A percentile compares a stretch with the other conserved stretches of the same genome.
Evolutionary conservation across 73 alveolate genomes (phyloP).

Genomic region (Tetrahymena malaccensis): DNA sequence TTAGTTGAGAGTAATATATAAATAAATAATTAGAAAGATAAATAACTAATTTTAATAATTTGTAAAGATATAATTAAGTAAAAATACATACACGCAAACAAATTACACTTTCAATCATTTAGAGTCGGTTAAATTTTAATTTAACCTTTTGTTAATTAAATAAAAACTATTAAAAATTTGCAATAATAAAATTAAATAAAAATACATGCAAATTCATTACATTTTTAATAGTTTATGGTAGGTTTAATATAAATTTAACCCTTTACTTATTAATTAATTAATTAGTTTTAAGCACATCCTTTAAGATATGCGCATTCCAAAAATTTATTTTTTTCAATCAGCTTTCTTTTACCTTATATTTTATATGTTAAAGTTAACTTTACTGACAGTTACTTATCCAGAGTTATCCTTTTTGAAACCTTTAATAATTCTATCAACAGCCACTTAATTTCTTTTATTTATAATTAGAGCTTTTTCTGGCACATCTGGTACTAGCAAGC

Average conservation of each 20-base stretch:
- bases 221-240: too few species aligned
- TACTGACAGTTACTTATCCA: not conserved
- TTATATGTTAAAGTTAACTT: not conserved
- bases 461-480: slow-evolving; percentile 21
- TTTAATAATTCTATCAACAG: slow-evolving; percentile 3
- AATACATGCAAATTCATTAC: not conserved
- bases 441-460: slow-evolving; percentile 9
- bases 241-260: not conserved
- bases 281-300: not conserved
- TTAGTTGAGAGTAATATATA: too few species aligned
- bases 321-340: not conserved
- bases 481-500: slow-evolving; percentile 13
- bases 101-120: too few species aligned
- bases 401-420: not conserved
- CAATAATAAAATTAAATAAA: too few species aligned
- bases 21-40: too few species aligned
- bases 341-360: not conserved
- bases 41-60: not conserved
- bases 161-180: too few species aligned
- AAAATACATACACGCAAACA: not conserved
- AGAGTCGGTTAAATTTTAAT: too few species aligned
- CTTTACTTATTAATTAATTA: too few species aligned
- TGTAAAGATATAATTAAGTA: too few species aligned
- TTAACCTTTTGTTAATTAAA: not conserved
- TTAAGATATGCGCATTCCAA: too few species aligned